These are phyloP conservation scores for Prillingera fragicola DNA, from an alignment of 1,284 basidiomycete genomes.

Conservation along the genomic window DNA sequence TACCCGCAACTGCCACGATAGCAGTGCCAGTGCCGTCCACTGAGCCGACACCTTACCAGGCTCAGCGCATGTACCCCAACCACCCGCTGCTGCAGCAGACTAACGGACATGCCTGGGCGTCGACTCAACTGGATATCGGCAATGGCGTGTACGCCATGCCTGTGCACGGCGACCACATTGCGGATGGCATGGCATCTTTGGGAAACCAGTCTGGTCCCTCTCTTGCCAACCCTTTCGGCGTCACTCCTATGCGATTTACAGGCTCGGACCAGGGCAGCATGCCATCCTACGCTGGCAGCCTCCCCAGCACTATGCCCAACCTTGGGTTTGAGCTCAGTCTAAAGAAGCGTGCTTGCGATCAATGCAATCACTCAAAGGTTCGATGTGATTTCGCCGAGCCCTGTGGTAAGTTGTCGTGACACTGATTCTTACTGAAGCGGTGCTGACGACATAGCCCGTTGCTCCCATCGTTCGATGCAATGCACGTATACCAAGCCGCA, in stretches of 20 bases:
- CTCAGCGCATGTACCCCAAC: constrained; percentile 41
- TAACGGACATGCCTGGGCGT: background rate
- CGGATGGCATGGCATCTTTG: too few species aligned
- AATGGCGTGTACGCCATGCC: background rate
- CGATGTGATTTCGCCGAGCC: constrained; percentile 76
- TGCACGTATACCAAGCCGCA: constrained; percentile 77
- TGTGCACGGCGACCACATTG: background rate
- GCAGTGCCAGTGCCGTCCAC: too few species aligned
- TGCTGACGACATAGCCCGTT: constrained; percentile 58
- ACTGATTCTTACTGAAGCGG: too few species aligned
- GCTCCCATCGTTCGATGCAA: constrained; percentile 62
- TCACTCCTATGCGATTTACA: constrained; percentile 20
- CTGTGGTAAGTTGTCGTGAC: constrained; percentile 53
- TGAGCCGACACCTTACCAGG: constrained; percentile 25
- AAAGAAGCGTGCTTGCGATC: constrained; percentile 60
- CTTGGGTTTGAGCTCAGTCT: constrained; percentile 22
- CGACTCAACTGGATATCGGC: background rate
- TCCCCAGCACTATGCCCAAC: too few species aligned
- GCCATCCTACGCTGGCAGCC: background rate
- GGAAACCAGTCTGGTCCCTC: background rate
- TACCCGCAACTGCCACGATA: too few species aligned
- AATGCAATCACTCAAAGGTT: constrained; percentile 72
- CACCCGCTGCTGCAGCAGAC: constrained; percentile 33
- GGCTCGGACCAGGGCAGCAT: constrained; percentile 22
- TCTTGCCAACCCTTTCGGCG: constrained; percentile 18